phyloP scores from a whole-genome alignment of 495 filamentous ascomycete species.

The Daldinia loculata region DNA sequence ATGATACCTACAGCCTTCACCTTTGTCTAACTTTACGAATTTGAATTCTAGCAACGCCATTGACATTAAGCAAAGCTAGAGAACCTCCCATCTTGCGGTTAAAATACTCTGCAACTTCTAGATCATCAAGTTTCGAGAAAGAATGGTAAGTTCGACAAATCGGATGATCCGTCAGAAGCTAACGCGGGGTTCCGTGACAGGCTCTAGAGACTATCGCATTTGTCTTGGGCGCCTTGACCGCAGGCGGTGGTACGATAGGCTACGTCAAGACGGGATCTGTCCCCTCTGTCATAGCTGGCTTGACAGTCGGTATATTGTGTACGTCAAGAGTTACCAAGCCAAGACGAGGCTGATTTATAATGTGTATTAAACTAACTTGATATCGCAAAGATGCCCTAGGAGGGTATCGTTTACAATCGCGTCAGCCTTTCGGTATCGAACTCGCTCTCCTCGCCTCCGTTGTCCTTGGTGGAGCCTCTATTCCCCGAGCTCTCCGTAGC shows the following conservation, averaged over 20 bases:
- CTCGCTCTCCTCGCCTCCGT: conserved; percentile 79
- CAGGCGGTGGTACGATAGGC: conserved; percentile 84
- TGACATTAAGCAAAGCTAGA: neutral
- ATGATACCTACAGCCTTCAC: conserved; percentile 12
- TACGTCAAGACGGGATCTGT: conserved; percentile 82
- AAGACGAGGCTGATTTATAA: neutral
- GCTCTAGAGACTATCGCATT: conserved; percentile 61
- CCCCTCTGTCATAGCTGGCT: conserved; percentile 83
- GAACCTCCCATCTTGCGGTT: neutral
- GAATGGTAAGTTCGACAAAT: conserved; percentile 27
- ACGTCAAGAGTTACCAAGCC: conserved; percentile 30
- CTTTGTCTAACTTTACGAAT: conserved; percentile 23
- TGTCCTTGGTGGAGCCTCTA: conserved; percentile 79
- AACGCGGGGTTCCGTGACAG: conserved; percentile 23
- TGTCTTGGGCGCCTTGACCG: conserved; percentile 82
- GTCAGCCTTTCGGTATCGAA: conserved; percentile 76
- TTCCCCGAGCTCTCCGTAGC: conserved; percentile 83
- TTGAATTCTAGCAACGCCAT: conserved; percentile 8
- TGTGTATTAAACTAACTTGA: conserved; percentile 15
- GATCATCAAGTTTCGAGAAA: neutral
- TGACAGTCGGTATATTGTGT: conserved; percentile 75
- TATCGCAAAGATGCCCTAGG: conserved; percentile 65
- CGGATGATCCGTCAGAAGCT: conserved; percentile 9
- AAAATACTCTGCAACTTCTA: neutral
- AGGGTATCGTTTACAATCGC: conserved; percentile 71